phyloP scores from a whole-genome alignment of 345 rosid species.

The Citrus glauca region DNA sequence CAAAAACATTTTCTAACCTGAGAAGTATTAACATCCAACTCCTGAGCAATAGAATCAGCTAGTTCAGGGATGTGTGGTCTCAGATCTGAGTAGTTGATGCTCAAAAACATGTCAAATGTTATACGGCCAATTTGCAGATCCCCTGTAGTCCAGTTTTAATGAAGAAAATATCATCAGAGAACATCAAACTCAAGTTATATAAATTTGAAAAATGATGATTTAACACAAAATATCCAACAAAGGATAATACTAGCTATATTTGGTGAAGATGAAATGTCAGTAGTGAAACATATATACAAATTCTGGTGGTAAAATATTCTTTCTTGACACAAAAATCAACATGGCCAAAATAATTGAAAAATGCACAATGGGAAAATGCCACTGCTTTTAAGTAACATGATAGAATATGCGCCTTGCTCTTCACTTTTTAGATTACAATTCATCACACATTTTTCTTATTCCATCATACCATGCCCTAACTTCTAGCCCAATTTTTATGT shows the following conservation, averaged over 20 bases:
- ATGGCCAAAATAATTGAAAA: not conserved
- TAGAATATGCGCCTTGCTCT: not conserved
- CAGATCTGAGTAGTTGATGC: constrained; percentile 48
- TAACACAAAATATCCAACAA: not conserved
- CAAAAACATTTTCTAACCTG: constrained; percentile 44
- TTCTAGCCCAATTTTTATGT: not conserved
- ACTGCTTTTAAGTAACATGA: not conserved
- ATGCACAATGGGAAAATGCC: not conserved
- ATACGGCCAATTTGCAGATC: constrained; percentile 52
- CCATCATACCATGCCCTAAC: not conserved
- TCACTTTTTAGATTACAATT: not conserved
- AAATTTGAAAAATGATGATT: not conserved
- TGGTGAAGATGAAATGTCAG: not conserved
- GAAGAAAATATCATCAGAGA: constrained; percentile 14
- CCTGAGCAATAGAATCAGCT: constrained; percentile 43
- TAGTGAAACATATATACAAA: not conserved
- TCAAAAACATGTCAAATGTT: constrained; percentile 54
- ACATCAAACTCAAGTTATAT: not conserved
- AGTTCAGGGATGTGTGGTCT: constrained; percentile 48
- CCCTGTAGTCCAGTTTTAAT: constrained; percentile 29
- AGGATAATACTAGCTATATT: not conserved
- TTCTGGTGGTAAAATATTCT: not conserved
- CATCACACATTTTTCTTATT: not conserved
- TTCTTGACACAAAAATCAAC: constrained; percentile 2
- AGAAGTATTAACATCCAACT: constrained; percentile 47